These are phyloP conservation scores for Fagus crenata DNA, from an alignment of 306 rosid genomes.

Conservation along the genomic window DNA sequence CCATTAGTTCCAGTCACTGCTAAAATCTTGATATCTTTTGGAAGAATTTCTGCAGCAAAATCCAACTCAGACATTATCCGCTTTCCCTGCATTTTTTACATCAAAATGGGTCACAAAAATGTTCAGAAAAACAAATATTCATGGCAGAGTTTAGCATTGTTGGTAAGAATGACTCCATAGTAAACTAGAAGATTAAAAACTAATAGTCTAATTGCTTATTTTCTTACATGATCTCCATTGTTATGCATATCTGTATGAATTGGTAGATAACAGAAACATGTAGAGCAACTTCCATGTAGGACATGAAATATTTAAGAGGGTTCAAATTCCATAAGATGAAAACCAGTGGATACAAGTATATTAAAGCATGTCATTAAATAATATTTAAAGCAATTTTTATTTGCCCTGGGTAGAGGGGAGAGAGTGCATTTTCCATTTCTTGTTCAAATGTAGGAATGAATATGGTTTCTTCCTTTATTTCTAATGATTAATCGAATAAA, in stretches of 20 bases:
- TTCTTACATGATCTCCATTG: not conserved
- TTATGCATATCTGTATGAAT: not conserved
- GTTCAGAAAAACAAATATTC: not conserved
- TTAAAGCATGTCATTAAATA: not conserved
- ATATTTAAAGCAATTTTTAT: not conserved
- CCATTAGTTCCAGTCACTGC: constrained; percentile 46
- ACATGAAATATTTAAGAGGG: not conserved
- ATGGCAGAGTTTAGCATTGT: too few species aligned
- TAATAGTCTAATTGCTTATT: not conserved
- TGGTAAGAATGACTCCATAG: not conserved
- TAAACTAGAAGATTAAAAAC: not conserved
- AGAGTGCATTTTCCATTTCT: not conserved
- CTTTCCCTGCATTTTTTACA: constrained; percentile 25
- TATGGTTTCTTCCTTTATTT: not conserved
- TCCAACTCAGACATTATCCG: constrained; percentile 39
- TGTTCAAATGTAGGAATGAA: not conserved
- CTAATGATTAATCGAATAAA: not conserved
- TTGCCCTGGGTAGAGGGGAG: not conserved
- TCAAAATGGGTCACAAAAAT: not conserved
- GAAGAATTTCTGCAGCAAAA: constrained; percentile 38
- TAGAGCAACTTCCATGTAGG: too few species aligned
- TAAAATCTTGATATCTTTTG: constrained; percentile 31
- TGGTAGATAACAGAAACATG: too few species aligned
- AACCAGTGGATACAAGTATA: not conserved
- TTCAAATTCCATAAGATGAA: not conserved